A percentile compares a stretch with the other conserved stretches of the same genome.
phyloP scores from a whole-genome alignment of 2,329 filamentous ascomycete genomes.

The Tolypocladium inflatum region DNA sequence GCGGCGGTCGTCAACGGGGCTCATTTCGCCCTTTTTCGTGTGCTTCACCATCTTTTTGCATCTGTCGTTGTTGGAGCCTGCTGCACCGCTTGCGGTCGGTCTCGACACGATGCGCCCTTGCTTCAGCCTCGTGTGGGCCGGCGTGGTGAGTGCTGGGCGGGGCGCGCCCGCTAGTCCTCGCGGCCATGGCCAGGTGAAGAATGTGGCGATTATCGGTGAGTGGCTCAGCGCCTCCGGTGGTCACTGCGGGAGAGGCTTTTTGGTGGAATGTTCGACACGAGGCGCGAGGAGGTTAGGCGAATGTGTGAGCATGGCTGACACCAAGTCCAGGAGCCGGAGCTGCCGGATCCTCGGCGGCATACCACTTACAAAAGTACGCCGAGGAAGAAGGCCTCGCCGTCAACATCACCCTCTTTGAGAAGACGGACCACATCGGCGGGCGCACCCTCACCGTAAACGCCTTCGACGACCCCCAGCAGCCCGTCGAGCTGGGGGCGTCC shows the following conservation, averaged over 20 bases:
- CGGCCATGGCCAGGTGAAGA: conserved; percentile 14
- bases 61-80: not conserved
- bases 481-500: conserved; percentile 80
- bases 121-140: conserved; percentile 5
- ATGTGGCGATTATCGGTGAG: conserved; percentile 27
- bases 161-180: conserved; percentile 3
- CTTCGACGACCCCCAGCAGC: conserved; percentile 55
- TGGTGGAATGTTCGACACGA: not conserved
- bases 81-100: not conserved
- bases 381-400: conserved; percentile 47
- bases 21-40: not conserved
- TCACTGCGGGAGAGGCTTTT: not conserved
- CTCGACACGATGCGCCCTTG: conserved; percentile 5
- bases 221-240: not conserved
- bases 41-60: not conserved
- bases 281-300: not conserved
- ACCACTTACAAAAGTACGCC: conserved; percentile 67
- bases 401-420: conserved; percentile 85
- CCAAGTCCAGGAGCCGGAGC: conserved; percentile 66
- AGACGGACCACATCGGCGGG: conserved; percentile 67
- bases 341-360: conserved; percentile 78
- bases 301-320: not conserved
- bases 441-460: conserved; percentile 77
- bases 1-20: not conserved
- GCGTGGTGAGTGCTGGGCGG: conserved; percentile 8